Percentiles rank a stretch among this genome's conserved stretches.
Evolutionary conservation across 148 eudicot species (phyloP).

Genomic region (Euryodendron excelsum): DNA sequence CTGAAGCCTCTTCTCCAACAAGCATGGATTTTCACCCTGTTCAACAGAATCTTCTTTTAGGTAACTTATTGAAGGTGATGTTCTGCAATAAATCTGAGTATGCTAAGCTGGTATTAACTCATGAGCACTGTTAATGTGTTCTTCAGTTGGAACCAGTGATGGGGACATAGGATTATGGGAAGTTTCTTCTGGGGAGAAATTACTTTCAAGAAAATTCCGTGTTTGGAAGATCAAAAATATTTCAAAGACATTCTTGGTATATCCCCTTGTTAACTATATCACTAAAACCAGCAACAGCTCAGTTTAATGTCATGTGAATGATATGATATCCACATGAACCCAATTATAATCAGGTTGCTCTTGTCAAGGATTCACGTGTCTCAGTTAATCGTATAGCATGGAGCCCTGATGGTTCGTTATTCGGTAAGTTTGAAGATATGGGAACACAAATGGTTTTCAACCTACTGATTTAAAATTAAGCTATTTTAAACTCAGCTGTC

Average conservation of each 20-base stretch:
- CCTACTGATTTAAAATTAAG: neutral
- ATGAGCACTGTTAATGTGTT: neutral
- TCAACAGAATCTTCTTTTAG: constrained; percentile 19
- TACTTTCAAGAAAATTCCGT: constrained; percentile 12
- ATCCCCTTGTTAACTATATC: neutral
- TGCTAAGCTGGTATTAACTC: neutral
- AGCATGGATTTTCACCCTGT: constrained; percentile 26
- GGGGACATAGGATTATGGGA: constrained; percentile 21
- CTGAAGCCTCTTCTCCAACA: constrained; percentile 14
- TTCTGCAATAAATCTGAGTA: neutral
- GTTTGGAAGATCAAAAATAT: constrained; percentile 12
- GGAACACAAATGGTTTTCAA: neutral
- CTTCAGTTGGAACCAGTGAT: constrained; percentile 19
- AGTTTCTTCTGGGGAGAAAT: constrained; percentile 10
- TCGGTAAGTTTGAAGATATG: constrained; percentile 17
- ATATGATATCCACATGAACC: neutral
- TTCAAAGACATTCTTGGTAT: constrained; percentile 20
- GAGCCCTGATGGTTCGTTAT: constrained; percentile 25
- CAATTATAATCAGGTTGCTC: constrained; percentile 21
- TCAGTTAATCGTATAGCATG: constrained; percentile 24
- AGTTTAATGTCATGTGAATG: constrained; percentile 1
- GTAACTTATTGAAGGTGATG: constrained; percentile 5
- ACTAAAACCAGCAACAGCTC: neutral
- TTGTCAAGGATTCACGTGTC: constrained; percentile 14
- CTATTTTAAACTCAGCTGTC: neutral